Base-by-base conservation (phyloP, 805 yeast genomes). In the Metschnikowia continentalis region DNA sequence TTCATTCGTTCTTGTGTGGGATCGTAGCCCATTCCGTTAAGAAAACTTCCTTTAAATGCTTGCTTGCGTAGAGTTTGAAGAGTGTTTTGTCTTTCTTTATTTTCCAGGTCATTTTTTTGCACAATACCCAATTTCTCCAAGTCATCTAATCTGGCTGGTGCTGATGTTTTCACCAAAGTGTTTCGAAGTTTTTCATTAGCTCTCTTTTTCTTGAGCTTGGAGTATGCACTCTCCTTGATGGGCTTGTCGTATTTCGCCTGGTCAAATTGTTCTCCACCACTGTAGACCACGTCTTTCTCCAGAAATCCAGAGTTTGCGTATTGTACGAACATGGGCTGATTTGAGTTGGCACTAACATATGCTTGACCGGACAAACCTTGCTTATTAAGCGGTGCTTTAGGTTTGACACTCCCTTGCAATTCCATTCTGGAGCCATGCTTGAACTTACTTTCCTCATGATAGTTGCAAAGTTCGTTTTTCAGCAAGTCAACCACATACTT, bases 351-450 rank as follows among this genome's bases (percentile, higher is more conserved):
- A 35, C 57, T 54, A 22, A 57, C 50, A 36, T 56, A 60, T 48
- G 59, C 59, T 48, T 57, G 51, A 35, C 53, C 48, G 20, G 58
- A 22, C 15, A 50, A 37, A 38, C 60, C 65, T 26, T 53, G 81
- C 40, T 71, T 62, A 44, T 72, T 68, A 23, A 74, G 72, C 5
- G 90, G 83, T 6, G 89, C 78, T 58, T 82, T 76, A 67, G 80
- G 65, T 51, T 82, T 68, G 52, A 77, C 72, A 53, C 80, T 70
- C 14, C 87, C 80, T 65, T 82, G 87, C 48, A 92, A 72, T 64
- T 91, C 98, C 73, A 89, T 79, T 54, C 98, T 72, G 14, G 54
- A 51, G 13, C 61, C 54, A 79, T 76, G n/a, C 83, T 76, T 75
- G 49, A 81, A 71, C 41, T 80, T 74, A 44, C 75, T 57, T 54